phyloP scores from a whole-genome alignment of 169 alveolate species.

The Besnoitia besnoiti region DNA sequence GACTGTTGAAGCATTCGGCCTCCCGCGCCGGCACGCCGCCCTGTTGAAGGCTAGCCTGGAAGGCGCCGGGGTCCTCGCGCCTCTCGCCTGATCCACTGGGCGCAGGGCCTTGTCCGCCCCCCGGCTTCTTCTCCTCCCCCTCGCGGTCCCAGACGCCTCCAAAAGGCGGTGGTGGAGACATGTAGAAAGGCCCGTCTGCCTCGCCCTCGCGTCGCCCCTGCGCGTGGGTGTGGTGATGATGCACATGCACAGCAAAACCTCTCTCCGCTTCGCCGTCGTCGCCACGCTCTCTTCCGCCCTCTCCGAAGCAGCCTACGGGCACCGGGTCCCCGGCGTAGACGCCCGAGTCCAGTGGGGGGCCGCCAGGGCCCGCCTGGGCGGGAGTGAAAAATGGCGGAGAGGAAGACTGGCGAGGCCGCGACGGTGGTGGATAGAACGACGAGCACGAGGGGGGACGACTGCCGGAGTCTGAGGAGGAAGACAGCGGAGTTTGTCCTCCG shows the following conservation, averaged over 20 bases:
- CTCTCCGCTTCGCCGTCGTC: neutral
- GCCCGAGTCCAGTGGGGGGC: neutral
- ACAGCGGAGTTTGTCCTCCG: neutral
- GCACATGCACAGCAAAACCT: neutral
- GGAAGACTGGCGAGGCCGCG: too few species aligned
- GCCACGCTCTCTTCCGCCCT: too few species aligned
- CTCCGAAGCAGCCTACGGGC: neutral
- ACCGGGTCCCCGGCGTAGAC: neutral
- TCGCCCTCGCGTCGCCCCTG: neutral
- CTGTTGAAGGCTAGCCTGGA: neutral
- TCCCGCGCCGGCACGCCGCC: neutral
- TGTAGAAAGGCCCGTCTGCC: neutral
- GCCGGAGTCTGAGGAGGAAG: neutral
- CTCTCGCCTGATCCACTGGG: neutral
- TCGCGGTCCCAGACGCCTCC: neutral
- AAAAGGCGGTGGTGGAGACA: neutral
- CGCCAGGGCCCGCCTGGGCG: neutral
- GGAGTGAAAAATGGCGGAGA: too few species aligned
- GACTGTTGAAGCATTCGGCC: neutral
- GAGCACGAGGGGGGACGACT: neutral
- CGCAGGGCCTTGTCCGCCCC: too few species aligned
- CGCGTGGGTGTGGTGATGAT: neutral
- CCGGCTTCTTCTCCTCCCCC: neutral
- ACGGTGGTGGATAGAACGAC: neutral
- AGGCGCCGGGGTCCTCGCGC: neutral